A percentile compares a stretch with the other conserved stretches of the same genome.
Evolutionary conservation across 1,284 basidiomycete species (phyloP).

Genomic region (Neolentinus lepideus): DNA sequence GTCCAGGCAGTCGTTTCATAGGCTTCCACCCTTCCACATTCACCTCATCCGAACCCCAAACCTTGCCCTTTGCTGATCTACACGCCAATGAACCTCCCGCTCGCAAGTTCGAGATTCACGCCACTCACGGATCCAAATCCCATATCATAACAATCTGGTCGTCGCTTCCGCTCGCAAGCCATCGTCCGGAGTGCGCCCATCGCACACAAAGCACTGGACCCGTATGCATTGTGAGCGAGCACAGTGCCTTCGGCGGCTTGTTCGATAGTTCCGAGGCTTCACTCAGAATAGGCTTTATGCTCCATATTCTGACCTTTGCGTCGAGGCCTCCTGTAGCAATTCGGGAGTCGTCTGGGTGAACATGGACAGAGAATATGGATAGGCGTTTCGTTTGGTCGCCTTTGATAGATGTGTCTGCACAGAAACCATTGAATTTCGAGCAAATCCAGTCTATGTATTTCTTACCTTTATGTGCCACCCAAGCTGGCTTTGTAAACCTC

Average conservation of each 20-base stretch:
- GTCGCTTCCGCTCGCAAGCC: constrained; percentile 95
- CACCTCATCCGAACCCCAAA: constrained; percentile 89
- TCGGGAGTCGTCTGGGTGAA: constrained; percentile 93
- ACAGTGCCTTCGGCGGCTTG: constrained; percentile 80
- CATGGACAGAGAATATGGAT: constrained; percentile 89
- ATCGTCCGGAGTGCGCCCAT: constrained; percentile 93
- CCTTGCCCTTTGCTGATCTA: constrained; percentile 75
- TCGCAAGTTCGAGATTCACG: not conserved
- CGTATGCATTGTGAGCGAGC: constrained; percentile 90
- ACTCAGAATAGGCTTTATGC: constrained; percentile 87
- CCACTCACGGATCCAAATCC: constrained; percentile 89
- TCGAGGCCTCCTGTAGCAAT: constrained; percentile 96
- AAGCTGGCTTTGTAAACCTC: constrained; percentile 73
- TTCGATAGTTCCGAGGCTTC: constrained; percentile 65
- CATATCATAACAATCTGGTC: constrained; percentile 95
- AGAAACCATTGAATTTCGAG: not conserved
- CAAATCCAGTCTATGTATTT: not conserved
- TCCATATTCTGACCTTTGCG: constrained; percentile 96
- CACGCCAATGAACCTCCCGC: not conserved
- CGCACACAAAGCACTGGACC: constrained; percentile 92
- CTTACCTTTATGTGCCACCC: constrained; percentile 64
- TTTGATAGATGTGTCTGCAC: constrained; percentile 12
- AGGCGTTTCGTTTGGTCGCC: constrained; percentile 43
- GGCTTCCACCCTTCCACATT: constrained; percentile 99
- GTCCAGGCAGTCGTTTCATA: constrained; percentile 84